Evolutionary conservation across 1,284 basidiomycete species (phyloP), one percentile per base, ranked within the genome.

Genomic region (Trichosporon ovoides): DNA sequence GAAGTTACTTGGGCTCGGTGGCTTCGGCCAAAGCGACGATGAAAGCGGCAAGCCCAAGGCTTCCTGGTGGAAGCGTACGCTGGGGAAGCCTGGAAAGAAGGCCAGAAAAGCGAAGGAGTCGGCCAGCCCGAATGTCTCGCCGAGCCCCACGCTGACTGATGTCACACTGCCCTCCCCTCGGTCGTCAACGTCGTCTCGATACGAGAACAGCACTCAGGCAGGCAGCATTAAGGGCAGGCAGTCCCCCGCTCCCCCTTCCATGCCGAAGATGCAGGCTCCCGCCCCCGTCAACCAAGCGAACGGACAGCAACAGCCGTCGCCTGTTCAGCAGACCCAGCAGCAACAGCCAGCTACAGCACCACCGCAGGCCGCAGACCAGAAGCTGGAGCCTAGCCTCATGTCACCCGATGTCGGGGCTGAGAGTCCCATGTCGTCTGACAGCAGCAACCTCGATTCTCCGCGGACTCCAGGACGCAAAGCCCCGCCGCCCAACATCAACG

Each of bases 401-500:
- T 56, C 53, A 1, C 43, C 55, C n/a, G 61, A 60, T 24, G 46
- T 51, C n/a, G 54, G 54, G 10, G 36, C 38, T 9, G 46, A 50
- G 18, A 38, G 48, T 9, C 54, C 62, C 18, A 40, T 58, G n/a
- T 38, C 52, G 20, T 49, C 51, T 7, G 33, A 20, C 18, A 24
- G 16, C 24, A 31, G 31, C 56, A 20, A 16, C 24, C 19, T 4
- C 20, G 33, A 34, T 16, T 40, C 40, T 13, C 38, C 40, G 6
- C n/a, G 31, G 19, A 16, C 19, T 2, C 36, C 24, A 16, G 53
- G 40, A 14, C 68, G 68, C 38, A 72, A 71, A 60, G 61, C 59
- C 19, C 67, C 62, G 16, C 71, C 73, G 1, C 69, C 73, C 1
- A 65, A 60, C 13, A 73, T 75, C 54, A 53, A 66, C 4, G 73